Percentiles rank a stretch among this genome's conserved stretches.
phyloP scores from a whole-genome alignment of 495 filamentous ascomycete species.

The Hypomontagnella submonticulosa region DNA sequence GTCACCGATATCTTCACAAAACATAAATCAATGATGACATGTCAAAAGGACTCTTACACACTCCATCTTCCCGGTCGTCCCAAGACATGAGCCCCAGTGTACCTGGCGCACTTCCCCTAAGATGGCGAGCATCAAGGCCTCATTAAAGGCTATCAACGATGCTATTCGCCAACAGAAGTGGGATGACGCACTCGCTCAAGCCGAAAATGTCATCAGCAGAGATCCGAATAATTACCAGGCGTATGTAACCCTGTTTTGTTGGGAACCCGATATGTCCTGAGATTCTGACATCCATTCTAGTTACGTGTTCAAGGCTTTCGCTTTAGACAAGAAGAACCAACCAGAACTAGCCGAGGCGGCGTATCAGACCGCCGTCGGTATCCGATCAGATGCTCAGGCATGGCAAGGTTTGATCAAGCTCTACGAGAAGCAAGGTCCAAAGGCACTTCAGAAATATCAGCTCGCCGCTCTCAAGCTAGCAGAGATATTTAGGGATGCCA shows the following conservation, averaged over 20 bases:
- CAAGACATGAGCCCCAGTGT: conserved; percentile 33
- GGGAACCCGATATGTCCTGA: conserved; percentile 2
- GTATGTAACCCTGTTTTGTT: conserved; percentile 53
- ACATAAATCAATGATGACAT: conserved; percentile 40
- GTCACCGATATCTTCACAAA: not conserved
- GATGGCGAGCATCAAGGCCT: conserved; percentile 73
- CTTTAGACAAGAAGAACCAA: conserved; percentile 77
- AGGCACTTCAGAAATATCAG: conserved; percentile 78
- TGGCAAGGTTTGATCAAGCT: conserved; percentile 92
- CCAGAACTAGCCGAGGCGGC: conserved; percentile 75
- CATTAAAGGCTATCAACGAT: conserved; percentile 83
- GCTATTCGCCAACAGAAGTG: conserved; percentile 85
- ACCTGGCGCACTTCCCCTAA: conserved; percentile 26
- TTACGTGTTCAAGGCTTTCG: conserved; percentile 83
- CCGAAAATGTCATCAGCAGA: conserved; percentile 70
- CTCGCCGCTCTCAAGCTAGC: conserved; percentile 76
- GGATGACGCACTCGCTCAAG: conserved; percentile 74
- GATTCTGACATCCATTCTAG: conserved; percentile 53
- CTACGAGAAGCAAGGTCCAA: conserved; percentile 78
- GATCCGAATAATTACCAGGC: conserved; percentile 86
- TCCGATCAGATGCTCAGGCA: conserved; percentile 70
- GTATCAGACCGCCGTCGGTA: conserved; percentile 76
- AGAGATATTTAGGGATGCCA: conserved; percentile 74
- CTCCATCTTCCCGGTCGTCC: conserved; percentile 5
- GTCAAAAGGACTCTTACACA: conserved; percentile 12